Base-by-base conservation (phyloP, 2,329 filamentous ascomycete species). In the Purpureocillium lavendulum region DNA sequence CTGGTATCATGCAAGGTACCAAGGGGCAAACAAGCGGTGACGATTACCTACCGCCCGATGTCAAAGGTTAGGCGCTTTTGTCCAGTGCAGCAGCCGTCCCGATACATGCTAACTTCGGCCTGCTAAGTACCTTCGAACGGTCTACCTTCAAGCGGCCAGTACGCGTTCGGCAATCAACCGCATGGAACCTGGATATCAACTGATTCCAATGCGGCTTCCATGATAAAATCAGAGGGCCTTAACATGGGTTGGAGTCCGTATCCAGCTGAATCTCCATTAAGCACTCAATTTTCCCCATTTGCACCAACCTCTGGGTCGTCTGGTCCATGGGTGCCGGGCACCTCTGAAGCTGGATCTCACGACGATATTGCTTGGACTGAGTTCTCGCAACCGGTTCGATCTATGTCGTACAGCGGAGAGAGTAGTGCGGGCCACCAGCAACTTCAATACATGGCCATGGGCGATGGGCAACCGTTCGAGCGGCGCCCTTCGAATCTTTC, bases 251-350 rank as follows among this genome's bases (percentile, higher is more conserved):
- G 74, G 75, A 60, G 67, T 43, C 54, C 64, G 7, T 75, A 70
- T 48, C 53, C 69, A 9, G 61, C 69, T 32, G 71, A 73, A 31
- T 68, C 73, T 7, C 66, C 72, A 9, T 60, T 75, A 28, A 68
- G 67, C 4, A 61, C 70, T 1, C 67, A 66, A 3, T 72, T 70
- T 43, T 69, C 71, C 5, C 64, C 70, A 2, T 77, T 73, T 48
- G 59, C 64, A 6, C 61, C 65, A 16, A 61, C 66, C 32, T 57
- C 59, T 2, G 54, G 65, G 12, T 50, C 62, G 3, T 57, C 67
- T 1, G 53, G 62, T 18, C 53, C 63, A 3, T 73, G 70, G 71
- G 52, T 63, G 24, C 56, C 60, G 17, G 53, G 47, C 34, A 45
- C 40, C 36, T 52, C 64, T 7, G 64, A 69, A 30, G 41, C 64